Evolutionary conservation across 768 basidiomycete genomes (phyloP).

Genomic region (Rhodotorula babjevae): DNA sequence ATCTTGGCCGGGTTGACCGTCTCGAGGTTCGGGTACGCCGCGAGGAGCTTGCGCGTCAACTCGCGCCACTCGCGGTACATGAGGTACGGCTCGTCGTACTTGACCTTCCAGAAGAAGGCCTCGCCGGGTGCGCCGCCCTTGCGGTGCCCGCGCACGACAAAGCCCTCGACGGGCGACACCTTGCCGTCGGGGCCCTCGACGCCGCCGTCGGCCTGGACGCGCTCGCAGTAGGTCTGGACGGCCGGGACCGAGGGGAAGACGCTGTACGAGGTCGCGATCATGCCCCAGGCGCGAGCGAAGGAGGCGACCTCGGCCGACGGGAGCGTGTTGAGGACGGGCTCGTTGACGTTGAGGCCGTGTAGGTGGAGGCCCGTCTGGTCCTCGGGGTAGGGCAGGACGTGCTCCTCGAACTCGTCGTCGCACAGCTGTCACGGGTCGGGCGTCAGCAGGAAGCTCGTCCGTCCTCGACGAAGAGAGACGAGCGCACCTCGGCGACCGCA

Average conservation of each 20-base stretch:
- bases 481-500: slow-evolving; percentile 77
- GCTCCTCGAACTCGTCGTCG: slow-evolving; percentile 95
- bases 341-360: slow-evolving; percentile 77
- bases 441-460: not conserved
- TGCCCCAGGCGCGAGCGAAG: slow-evolving; percentile 86
- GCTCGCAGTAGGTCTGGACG: slow-evolving; percentile 68
- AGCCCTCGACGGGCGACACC: slow-evolving; percentile 67
- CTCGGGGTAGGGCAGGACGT: slow-evolving; percentile 76
- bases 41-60: slow-evolving; percentile 55
- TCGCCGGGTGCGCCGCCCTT: slow-evolving; percentile 44
- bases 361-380: slow-evolving; percentile 85
- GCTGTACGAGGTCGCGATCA: slow-evolving; percentile 68
- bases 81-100: slow-evolving; percentile 98
- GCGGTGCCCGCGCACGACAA: slow-evolving; percentile 70
- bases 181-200: slow-evolving; percentile 68
- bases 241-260: slow-evolving; percentile 59
- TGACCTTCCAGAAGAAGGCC: slow-evolving; percentile 98
- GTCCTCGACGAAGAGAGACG: not conserved
- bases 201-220: slow-evolving; percentile 59
- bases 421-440: slow-evolving; percentile 61
- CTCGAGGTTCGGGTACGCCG: slow-evolving; percentile 23
- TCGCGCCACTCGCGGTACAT: slow-evolving; percentile 98
- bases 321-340: slow-evolving; percentile 65
- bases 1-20: slow-evolving; percentile 52
- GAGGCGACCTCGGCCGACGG: slow-evolving; percentile 62